A percentile compares a stretch with the other conserved stretches of the same genome.
Conservation (phyloP, 768 basidiomycete genomes). For the Solioccasus polychromus region DNA sequence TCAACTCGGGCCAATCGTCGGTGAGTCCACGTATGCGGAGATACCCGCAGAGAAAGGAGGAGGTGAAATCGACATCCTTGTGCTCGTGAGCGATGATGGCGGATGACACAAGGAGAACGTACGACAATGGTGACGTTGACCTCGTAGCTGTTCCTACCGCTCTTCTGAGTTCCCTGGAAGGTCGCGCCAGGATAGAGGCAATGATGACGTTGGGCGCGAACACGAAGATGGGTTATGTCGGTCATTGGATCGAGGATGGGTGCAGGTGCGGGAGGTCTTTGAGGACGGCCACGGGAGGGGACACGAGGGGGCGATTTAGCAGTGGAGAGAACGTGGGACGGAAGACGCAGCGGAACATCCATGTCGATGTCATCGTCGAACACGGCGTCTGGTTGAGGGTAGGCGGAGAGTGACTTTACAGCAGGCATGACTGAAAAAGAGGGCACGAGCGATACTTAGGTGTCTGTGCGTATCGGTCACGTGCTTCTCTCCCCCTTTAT, state of each 20-base stretch:
- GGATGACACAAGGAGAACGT: constrained; percentile 34
- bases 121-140: constrained; percentile 92
- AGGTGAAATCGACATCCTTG: constrained; percentile 86
- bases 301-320: not conserved
- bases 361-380: constrained; percentile 39
- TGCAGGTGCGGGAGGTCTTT: constrained; percentile 5
- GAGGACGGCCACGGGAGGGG: constrained; percentile 13
- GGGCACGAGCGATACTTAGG: constrained; percentile 15
- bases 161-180: constrained; percentile 91
- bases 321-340: not conserved
- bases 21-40: constrained; percentile 91
- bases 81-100: constrained; percentile 3
- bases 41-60: constrained; percentile 87
- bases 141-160: constrained; percentile 91
- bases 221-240: constrained; percentile 76
- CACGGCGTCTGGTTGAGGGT: constrained; percentile 20
- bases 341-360: constrained; percentile 13
- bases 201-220: constrained; percentile 68
- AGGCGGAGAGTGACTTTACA: constrained; percentile 17
- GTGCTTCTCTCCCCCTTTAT: too few relatives aligned
- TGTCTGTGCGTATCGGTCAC: constrained; percentile 22
- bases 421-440: constrained; percentile 22
- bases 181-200: constrained; percentile 86
- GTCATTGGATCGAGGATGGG: constrained; percentile 50
- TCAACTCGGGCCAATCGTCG: constrained; percentile 92